These are phyloP conservation scores for Trichothecium sympodiale DNA, from an alignment of 2,329 filamentous ascomycete species.

Conservation along the genomic window DNA sequence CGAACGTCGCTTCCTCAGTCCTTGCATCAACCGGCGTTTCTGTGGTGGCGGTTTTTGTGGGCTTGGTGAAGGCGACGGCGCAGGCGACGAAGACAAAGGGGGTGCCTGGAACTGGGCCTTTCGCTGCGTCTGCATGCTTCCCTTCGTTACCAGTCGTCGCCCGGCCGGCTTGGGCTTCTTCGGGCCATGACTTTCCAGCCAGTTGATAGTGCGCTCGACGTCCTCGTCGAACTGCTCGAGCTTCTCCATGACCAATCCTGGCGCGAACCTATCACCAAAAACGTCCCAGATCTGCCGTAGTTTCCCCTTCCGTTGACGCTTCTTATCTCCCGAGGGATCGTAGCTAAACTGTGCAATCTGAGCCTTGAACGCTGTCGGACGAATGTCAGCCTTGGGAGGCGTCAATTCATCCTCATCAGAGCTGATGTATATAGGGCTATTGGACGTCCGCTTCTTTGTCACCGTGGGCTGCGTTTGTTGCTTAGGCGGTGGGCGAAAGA, in stretches of 20 bases:
- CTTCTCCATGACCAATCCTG: constrained; percentile 20
- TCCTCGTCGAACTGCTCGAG: constrained; percentile 20
- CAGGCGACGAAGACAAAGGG: constrained; percentile 8
- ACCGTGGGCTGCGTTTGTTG: constrained; percentile 10
- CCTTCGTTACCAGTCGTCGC: constrained; percentile 21
- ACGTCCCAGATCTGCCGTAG: constrained; percentile 26
- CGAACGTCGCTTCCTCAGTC: constrained; percentile 15
- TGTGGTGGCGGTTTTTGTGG: constrained; percentile 19
- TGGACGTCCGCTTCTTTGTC: constrained; percentile 23
- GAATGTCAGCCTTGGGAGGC: constrained; percentile 49
- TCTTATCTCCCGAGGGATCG: constrained; percentile 24
- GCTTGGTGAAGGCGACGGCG: constrained; percentile 13
- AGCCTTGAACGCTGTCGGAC: constrained; percentile 44
- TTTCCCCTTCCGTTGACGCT: constrained; percentile 21
- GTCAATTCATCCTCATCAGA: constrained; percentile 32
- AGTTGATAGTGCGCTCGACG: constrained; percentile 22
- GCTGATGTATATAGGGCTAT: constrained; percentile 33
- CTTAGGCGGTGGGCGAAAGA: constrained; percentile 43
- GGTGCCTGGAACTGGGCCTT: constrained; percentile 2
- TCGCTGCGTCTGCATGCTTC: constrained; percentile 10
- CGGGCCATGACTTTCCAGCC: constrained; percentile 13
- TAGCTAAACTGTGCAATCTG: constrained; percentile 31
- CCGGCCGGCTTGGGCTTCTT: constrained; percentile 10
- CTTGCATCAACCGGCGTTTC: constrained; percentile 24
- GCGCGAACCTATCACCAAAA: constrained; percentile 17